These are phyloP conservation scores for Boletus speciosus DNA, from an alignment of 768 basidiomycete genomes.

Conservation along the genomic window DNA sequence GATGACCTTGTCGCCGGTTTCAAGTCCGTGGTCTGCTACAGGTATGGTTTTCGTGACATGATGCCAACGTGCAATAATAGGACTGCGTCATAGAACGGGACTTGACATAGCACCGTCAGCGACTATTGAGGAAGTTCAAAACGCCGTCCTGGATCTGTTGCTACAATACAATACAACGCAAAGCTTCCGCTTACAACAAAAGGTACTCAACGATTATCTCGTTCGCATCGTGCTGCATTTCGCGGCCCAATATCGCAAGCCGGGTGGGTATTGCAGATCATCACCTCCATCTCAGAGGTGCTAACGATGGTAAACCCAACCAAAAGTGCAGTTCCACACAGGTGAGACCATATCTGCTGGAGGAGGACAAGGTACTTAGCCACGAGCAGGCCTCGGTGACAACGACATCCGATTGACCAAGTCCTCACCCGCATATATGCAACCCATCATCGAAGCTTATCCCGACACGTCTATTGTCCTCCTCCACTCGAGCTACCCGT, in stretches of 20 bases:
- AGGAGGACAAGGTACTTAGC: not conserved
- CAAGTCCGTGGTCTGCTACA: slow-evolving; percentile 77
- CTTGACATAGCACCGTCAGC: slow-evolving; percentile 45
- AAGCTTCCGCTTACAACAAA: slow-evolving; percentile 54
- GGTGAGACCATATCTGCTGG: slow-evolving; percentile 25
- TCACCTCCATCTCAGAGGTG: not conserved
- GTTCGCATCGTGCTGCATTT: slow-evolving; percentile 54
- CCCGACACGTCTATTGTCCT: slow-evolving; percentile 62
- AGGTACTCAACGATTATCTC: slow-evolving; percentile 63
- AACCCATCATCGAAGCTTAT: slow-evolving; percentile 62
- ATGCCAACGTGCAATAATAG: not conserved
- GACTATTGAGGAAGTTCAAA: slow-evolving; percentile 28
- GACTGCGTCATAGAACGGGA: slow-evolving; percentile 46
- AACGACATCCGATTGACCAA: slow-evolving; percentile 57
- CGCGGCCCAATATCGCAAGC: slow-evolving; percentile 51
- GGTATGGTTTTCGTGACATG: slow-evolving; percentile 8
- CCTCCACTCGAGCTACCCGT: slow-evolving; percentile 77
- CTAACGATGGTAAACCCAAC: not conserved
- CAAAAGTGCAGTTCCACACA: slow-evolving; percentile 78
- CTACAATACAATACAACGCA: slow-evolving; percentile 34
- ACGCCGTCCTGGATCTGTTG: slow-evolving; percentile 31
- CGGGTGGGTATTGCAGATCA: slow-evolving; percentile 41
- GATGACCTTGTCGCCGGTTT: slow-evolving; percentile 58
- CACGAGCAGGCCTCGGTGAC: slow-evolving; percentile 55
- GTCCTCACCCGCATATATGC: slow-evolving; percentile 64